Conservation (phyloP, 2,329 filamentous ascomycete genomes). For the Colletotrichum paranaense region DNA sequence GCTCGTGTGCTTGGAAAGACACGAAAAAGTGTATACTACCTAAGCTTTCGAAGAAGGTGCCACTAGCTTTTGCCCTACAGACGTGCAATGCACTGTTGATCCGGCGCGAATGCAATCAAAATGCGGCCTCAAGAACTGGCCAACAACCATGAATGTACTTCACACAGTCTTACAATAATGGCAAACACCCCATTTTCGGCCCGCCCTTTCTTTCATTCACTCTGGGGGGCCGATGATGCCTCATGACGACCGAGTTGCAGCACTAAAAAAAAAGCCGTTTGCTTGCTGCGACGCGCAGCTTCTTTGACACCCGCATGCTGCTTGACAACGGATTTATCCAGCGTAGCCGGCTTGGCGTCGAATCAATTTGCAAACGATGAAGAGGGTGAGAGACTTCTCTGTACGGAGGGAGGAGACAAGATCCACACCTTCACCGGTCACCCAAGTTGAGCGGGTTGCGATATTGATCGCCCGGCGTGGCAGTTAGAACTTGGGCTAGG, state of each 20-base stretch:
- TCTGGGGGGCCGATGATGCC: neutral
- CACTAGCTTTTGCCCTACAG: slow-evolving; percentile 1
- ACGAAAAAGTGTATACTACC: neutral
- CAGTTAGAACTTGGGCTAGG: neutral
- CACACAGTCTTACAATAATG: slow-evolving; percentile 10
- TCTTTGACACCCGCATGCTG: slow-evolving; percentile 3
- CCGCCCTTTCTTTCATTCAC: neutral
- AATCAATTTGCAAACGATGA: neutral
- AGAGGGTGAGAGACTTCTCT: neutral
- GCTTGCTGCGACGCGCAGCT: neutral
- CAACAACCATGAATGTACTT: neutral
- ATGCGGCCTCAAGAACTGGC: neutral
- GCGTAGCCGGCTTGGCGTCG: slow-evolving; percentile 10
- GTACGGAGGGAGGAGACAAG: neutral
- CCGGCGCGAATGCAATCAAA: slow-evolving; percentile 11
- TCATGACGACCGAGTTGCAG: neutral
- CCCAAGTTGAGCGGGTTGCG: slow-evolving; percentile 18
- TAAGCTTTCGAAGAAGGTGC: neutral
- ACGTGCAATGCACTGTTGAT: slow-evolving; percentile 15
- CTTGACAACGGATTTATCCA: neutral
- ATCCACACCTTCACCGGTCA: slow-evolving; percentile 34
- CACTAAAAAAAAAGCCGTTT: neutral
- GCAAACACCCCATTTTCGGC: neutral
- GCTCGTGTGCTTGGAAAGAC: neutral
- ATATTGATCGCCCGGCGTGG: slow-evolving; percentile 11